phyloP scores from a whole-genome alignment of 2,329 filamentous ascomycete species.

The Aspergillus fumigatiaffinis region DNA sequence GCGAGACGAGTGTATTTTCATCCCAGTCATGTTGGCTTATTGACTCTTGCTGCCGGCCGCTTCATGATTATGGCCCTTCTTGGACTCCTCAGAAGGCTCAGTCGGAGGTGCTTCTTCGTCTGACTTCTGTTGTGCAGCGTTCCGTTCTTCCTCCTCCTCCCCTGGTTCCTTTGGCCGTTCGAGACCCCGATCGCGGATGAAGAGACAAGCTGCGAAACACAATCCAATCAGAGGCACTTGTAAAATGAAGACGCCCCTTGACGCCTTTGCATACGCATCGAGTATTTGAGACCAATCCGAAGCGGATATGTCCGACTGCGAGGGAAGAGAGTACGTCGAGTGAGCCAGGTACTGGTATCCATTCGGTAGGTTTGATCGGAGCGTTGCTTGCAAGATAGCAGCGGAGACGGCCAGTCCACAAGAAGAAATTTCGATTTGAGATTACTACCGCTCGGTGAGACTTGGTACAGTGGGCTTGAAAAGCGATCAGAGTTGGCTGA shows the following conservation, averaged over 20 bases:
- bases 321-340: constrained; percentile 38
- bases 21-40: background rate
- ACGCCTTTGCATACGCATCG: constrained; percentile 52
- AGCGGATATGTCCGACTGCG: constrained; percentile 23
- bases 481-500: constrained; percentile 53
- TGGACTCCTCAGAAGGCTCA: background rate
- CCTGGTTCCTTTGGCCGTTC: constrained; percentile 30
- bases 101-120: constrained; percentile 15
- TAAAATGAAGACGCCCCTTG: constrained; percentile 53
- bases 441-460: constrained; percentile 60
- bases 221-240: constrained; percentile 53
- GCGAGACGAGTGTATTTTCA: background rate
- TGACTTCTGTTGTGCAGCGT: constrained; percentile 24
- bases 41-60: background rate
- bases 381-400: constrained; percentile 44
- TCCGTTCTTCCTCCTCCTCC: constrained; percentile 23
- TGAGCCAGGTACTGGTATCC: constrained; percentile 36
- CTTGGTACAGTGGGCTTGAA: constrained; percentile 56
- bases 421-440: constrained; percentile 59
- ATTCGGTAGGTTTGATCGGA: constrained; percentile 37
- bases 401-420: constrained; percentile 57
- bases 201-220: constrained; percentile 48
- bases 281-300: constrained; percentile 42
- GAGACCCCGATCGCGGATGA: constrained; percentile 52
- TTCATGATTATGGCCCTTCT: background rate